Percentiles rank a stretch among this genome's conserved stretches.
phyloP scores from a whole-genome alignment of 345 rosid species.

The Murraya paniculata region DNA sequence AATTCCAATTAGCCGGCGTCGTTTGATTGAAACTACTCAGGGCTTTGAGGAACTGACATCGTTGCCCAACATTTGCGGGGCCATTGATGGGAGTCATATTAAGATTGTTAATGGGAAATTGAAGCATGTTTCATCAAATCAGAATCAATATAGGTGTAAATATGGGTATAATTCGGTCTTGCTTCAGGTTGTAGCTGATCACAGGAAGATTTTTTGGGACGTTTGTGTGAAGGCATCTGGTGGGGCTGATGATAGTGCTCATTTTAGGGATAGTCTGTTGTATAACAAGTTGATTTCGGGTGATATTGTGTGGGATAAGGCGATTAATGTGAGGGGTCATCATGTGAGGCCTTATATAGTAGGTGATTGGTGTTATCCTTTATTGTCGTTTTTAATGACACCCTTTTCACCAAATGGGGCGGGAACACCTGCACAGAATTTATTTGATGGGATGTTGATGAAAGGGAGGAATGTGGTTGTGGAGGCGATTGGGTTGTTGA shows the following conservation, averaged over 20 bases:
- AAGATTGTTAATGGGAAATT: constrained; percentile 33
- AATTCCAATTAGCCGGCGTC: constrained; percentile 80
- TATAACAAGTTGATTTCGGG: constrained; percentile 78
- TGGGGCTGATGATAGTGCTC: constrained; percentile 70
- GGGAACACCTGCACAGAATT: constrained; percentile 82
- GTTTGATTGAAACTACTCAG: constrained; percentile 80
- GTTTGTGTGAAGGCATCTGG: constrained; percentile 96
- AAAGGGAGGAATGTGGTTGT: constrained; percentile 91
- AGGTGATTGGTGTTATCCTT: constrained; percentile 97
- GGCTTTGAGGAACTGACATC: constrained; percentile 88
- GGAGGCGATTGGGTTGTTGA: constrained; percentile 90
- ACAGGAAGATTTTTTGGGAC: constrained; percentile 92
- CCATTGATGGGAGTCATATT: constrained; percentile 75
- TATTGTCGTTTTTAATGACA: constrained; percentile 80
- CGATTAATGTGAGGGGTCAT: constrained; percentile 70
- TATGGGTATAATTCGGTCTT: constrained; percentile 75
- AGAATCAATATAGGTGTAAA: constrained; percentile 45
- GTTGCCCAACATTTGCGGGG: constrained; percentile 93
- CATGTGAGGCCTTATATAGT: constrained; percentile 85
- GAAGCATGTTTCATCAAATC: not conserved
- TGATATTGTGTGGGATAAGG: constrained; percentile 93
- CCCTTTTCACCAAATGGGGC: constrained; percentile 81
- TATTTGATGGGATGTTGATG: constrained; percentile 98
- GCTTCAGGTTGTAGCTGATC: constrained; percentile 92
- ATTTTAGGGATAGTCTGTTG: constrained; percentile 85